Conservation (phyloP, 495 filamentous ascomycete genomes). For the Trichoderma orchidacearum region DNA sequence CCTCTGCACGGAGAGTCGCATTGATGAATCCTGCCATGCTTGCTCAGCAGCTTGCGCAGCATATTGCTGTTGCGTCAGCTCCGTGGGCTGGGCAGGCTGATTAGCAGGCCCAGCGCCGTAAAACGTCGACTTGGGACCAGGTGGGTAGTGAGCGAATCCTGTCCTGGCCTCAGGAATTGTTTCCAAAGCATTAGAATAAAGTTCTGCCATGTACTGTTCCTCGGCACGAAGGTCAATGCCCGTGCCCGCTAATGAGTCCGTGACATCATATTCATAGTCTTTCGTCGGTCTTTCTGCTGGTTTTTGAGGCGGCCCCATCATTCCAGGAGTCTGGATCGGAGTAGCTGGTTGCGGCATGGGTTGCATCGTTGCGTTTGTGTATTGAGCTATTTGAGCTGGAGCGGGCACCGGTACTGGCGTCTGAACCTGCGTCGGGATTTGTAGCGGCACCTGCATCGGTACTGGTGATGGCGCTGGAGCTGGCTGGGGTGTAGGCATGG, state of each 20-base stretch:
- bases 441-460: not conserved
- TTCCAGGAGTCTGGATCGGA: conserved; percentile 17
- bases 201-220: conserved; percentile 54
- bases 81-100: conserved; percentile 34
- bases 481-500: not conserved
- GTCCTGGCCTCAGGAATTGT: conserved; percentile 19
- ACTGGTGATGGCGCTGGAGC: not conserved
- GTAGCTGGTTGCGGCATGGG: conserved; percentile 10
- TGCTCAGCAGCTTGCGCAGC: conserved; percentile 30
- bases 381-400: conserved; percentile 13
- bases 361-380: conserved; percentile 26
- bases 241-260: conserved; percentile 63
- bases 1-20: conserved; percentile 23
- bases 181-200: conserved; percentile 19
- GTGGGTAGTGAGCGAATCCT: conserved; percentile 33
- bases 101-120: conserved; percentile 48
- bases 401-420: conserved; percentile 5
- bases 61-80: conserved; percentile 35
- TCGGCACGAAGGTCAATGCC: conserved; percentile 78
- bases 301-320: conserved; percentile 73
- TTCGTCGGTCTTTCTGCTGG: conserved; percentile 55
- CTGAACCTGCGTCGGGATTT: conserved; percentile 6
- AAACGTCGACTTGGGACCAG: conserved; percentile 32
- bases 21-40: conserved; percentile 31
- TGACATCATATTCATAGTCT: conserved; percentile 50